phyloP scores from a whole-genome alignment of 352 stramenopile species.

The Phytophthora sp. region DNA sequence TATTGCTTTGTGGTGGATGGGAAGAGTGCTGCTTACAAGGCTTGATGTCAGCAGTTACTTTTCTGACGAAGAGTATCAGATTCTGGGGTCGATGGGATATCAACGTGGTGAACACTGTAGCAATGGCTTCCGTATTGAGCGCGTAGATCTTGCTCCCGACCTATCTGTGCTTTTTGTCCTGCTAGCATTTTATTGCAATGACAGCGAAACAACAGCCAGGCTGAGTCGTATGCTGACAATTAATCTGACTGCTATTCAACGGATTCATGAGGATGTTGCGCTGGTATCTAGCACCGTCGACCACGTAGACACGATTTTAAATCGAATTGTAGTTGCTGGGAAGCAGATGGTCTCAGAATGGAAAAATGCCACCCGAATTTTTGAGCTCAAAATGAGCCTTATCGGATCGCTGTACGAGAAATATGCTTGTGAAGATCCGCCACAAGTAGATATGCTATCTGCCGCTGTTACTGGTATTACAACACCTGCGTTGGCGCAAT shows the following conservation, averaged over 20 bases:
- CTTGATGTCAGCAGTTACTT: constrained; percentile 46
- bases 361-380: constrained; percentile 79
- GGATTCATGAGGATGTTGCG: constrained; percentile 36
- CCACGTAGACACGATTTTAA: constrained; percentile 32
- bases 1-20: constrained; percentile 71
- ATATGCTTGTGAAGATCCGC: constrained; percentile 64
- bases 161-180: constrained; percentile 50
- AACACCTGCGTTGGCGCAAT: constrained; percentile 69
- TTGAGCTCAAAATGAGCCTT: constrained; percentile 81
- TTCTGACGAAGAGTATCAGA: constrained; percentile 17
- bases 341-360: constrained; percentile 64
- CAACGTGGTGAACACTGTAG: background rate
- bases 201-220: background rate
- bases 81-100: constrained; percentile 17
- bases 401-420: constrained; percentile 82
- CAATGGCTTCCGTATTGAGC: constrained; percentile 34
- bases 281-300: constrained; percentile 38
- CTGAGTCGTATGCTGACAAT: constrained; percentile 48
- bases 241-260: constrained; percentile 36
- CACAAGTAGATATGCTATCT: constrained; percentile 80
- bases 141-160: constrained; percentile 39
- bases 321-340: constrained; percentile 29
- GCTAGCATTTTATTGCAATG: constrained; percentile 17
- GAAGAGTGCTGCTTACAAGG: constrained; percentile 50
- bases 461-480: constrained; percentile 63